These are phyloP conservation scores for Curvularia spicifera DNA, from an alignment of 2,329 filamentous ascomycete genomes.

Conservation along the genomic window DNA sequence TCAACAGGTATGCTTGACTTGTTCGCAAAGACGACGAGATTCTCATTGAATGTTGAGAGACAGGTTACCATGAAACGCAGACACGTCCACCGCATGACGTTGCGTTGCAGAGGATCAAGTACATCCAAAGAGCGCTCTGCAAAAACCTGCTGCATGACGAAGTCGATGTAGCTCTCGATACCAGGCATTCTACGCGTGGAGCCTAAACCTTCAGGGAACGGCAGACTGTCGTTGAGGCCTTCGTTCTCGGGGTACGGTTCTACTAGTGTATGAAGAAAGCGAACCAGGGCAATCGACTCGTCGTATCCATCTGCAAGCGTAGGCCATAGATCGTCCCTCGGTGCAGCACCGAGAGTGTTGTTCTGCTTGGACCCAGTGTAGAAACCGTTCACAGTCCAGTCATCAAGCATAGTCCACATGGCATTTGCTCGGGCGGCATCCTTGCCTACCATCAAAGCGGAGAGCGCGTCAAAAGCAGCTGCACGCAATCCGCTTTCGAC, in stretches of 20 bases:
- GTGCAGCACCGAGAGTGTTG: conserved; percentile 29
- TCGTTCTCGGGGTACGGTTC: conserved; percentile 67
- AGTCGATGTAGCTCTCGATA: conserved; percentile 92
- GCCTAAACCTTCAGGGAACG: conserved; percentile 87
- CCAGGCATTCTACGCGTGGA: conserved; percentile 79
- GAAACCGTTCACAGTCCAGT: conserved; percentile 65
- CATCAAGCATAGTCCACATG: conserved; percentile 82
- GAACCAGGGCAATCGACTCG: conserved; percentile 82
- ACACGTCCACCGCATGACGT: conserved; percentile 78
- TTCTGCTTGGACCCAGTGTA: conserved; percentile 42
- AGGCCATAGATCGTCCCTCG: conserved; percentile 63
- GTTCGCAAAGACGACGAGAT: conserved; percentile 84
- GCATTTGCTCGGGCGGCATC: conserved; percentile 68
- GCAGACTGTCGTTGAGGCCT: conserved; percentile 73
- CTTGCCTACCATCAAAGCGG: conserved; percentile 78
- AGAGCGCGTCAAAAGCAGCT: conserved; percentile 80
- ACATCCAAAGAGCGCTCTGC: conserved; percentile 70
- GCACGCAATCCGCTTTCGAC: conserved; percentile 80
- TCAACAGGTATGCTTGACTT: conserved; percentile 78
- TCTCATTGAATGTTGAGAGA: conserved; percentile 88
- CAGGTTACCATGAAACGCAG: conserved; percentile 83
- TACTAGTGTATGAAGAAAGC: conserved; percentile 75
- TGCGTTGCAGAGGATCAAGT: conserved; percentile 68
- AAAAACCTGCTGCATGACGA: conserved; percentile 81
- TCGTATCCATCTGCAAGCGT: conserved; percentile 81